These are phyloP conservation scores for Ordospora colligata DNA, from an alignment of 371 early-diverging fungal genomes.

Conservation along the genomic window DNA sequence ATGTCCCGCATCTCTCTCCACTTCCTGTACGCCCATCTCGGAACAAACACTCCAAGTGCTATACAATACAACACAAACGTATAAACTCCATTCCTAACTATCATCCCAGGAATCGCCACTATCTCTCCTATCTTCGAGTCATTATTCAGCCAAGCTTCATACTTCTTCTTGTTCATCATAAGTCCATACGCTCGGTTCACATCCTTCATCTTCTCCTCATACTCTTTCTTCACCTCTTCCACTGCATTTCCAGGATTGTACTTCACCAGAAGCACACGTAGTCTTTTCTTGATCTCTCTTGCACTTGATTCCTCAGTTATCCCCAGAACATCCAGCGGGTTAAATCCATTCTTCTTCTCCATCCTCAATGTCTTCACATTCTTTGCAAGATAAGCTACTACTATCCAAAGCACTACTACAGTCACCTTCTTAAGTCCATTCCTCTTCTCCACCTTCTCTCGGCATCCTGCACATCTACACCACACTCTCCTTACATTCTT, in stretches of 20 bases:
- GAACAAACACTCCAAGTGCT: conserved; percentile 50
- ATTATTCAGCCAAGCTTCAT: conserved; percentile 43
- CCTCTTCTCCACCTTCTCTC: neutral
- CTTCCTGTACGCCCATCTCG: conserved; percentile 42
- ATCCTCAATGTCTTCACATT: conserved; percentile 48
- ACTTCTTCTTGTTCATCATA: conserved; percentile 42
- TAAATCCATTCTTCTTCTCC: conserved; percentile 28
- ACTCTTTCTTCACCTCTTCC: conserved; percentile 17
- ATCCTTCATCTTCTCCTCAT: conserved; percentile 32
- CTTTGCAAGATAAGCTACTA: conserved; percentile 23
- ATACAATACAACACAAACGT: conserved; percentile 48
- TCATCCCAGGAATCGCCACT: conserved; percentile 57
- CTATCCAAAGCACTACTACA: neutral
- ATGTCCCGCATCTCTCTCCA: conserved; percentile 41
- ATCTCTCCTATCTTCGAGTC: conserved; percentile 45
- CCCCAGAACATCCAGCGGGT: conserved; percentile 46
- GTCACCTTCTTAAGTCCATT: neutral
- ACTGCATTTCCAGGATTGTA: conserved; percentile 1
- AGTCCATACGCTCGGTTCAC: conserved; percentile 51
- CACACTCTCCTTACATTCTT: neutral
- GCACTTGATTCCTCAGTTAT: conserved; percentile 20
- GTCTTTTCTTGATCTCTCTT: conserved; percentile 28
- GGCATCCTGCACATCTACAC: conserved; percentile 42
- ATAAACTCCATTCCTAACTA: conserved; percentile 40
- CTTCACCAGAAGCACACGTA: conserved; percentile 20